phyloP scores from a whole-genome alignment of 169 alveolate species.

The Neospora caninum region DNA sequence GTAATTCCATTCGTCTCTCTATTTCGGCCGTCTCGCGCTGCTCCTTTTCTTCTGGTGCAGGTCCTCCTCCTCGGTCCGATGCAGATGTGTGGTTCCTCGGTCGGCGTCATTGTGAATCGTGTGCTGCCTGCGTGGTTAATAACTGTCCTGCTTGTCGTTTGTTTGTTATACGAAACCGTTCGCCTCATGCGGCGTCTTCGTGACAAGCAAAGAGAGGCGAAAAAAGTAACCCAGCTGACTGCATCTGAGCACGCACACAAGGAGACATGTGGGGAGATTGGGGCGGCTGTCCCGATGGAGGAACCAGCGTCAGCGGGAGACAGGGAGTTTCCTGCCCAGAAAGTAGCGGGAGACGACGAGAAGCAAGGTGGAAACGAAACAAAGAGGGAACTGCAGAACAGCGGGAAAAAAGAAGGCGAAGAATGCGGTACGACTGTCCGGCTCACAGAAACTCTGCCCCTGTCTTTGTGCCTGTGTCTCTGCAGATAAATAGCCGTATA shows the following conservation, averaged over 20 bases:
- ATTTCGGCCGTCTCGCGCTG: too few species aligned
- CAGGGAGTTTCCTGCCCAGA: not conserved
- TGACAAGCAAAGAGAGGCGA: not conserved
- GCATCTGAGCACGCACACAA: not conserved
- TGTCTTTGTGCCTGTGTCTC: not conserved
- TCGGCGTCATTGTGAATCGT: slow-evolving; percentile 51
- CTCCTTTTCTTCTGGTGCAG: not conserved
- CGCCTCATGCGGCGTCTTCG: not conserved
- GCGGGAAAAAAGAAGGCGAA: not conserved
- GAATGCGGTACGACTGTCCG: not conserved
- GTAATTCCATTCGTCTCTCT: too few species aligned
- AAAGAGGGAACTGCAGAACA: not conserved
- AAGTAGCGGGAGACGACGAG: not conserved
- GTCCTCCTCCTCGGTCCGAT: slow-evolving; percentile 62
- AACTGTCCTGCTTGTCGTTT: slow-evolving; percentile 12
- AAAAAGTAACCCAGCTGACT: not conserved
- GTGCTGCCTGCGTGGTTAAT: slow-evolving; percentile 64
- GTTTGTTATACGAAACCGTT: not conserved
- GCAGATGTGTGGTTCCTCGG: slow-evolving; percentile 66
- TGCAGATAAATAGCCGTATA: too few species aligned
- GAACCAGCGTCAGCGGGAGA: not conserved
- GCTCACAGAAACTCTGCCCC: not conserved
- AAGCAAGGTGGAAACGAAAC: not conserved
- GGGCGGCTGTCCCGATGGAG: not conserved
- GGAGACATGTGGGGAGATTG: not conserved